These are phyloP conservation scores for Kodamaea suecica DNA, from an alignment of 1,139 yeast genomes.

Conservation along the genomic window DNA sequence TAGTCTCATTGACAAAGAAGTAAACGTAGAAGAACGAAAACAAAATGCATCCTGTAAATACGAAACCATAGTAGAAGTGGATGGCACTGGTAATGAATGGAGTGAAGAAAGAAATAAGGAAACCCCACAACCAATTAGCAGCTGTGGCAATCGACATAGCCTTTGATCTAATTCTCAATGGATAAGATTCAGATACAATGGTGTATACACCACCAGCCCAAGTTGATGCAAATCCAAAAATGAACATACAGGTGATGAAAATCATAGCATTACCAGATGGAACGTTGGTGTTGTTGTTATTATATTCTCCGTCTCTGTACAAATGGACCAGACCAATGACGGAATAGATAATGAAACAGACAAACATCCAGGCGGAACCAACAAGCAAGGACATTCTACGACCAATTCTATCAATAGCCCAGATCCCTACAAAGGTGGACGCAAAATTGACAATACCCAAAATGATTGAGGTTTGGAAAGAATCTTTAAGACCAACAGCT, in stretches of 20 bases:
- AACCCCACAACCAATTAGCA: conserved; percentile 80
- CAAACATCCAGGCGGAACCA: conserved; percentile 61
- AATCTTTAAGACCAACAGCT: conserved; percentile 71
- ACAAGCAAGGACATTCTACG: conserved; percentile 62
- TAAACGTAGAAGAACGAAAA: conserved; percentile 46
- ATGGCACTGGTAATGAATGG: conserved; percentile 52
- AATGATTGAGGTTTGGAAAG: conserved; percentile 73
- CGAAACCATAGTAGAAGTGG: conserved; percentile 28
- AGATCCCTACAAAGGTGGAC: conserved; percentile 68
- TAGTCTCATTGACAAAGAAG: conserved; percentile 62
- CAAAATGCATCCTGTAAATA: conserved; percentile 24
- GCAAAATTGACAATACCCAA: conserved; percentile 77
- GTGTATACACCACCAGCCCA: conserved; percentile 90
- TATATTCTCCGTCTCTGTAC: conserved; percentile 42
- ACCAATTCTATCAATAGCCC: conserved; percentile 65
- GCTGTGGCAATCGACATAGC: conserved; percentile 76
- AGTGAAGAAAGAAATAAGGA: conserved; percentile 72
- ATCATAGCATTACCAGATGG: conserved; percentile 75
- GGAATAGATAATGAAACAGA: conserved; percentile 62
- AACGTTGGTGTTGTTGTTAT: conserved; percentile 25
- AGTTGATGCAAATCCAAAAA: conserved; percentile 79
- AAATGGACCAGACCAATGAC: conserved; percentile 64
- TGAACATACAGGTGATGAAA: conserved; percentile 74
- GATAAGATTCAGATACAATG: conserved; percentile 75
- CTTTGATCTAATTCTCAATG: conserved; percentile 76